Conservation (phyloP, 257 asterid genomes). For the Thymus quinquecostatus region DNA sequence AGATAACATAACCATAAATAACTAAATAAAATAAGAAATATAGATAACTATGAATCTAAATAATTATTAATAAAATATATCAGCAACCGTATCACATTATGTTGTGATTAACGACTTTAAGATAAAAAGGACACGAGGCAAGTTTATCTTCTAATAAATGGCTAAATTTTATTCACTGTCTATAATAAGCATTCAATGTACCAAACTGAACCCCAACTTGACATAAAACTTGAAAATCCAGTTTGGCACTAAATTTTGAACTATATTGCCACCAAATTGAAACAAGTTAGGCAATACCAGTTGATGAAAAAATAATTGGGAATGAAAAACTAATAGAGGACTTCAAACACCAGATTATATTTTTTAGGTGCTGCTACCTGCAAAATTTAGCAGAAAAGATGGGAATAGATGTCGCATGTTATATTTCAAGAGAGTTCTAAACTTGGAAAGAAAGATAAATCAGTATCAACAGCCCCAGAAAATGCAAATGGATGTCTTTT, state of each 20-base stretch:
- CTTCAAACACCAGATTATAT: neutral
- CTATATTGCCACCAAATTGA: neutral
- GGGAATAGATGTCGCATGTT: neutral
- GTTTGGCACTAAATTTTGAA: neutral
- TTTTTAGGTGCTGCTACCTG: neutral
- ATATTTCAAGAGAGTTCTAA: neutral
- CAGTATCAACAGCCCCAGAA: neutral
- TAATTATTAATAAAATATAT: too few relatives aligned
- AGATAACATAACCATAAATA: too few relatives aligned
- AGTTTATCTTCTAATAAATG: slow-evolving; percentile 17
- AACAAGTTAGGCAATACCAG: neutral
- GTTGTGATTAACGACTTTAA: neutral
- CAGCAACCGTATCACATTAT: too few relatives aligned
- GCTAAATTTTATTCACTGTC: neutral
- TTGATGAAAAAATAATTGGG: neutral
- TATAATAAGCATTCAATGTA: neutral
- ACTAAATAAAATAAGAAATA: too few relatives aligned
- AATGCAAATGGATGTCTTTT: neutral
- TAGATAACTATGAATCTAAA: too few relatives aligned
- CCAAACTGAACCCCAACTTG: neutral
- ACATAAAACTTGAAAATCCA: neutral
- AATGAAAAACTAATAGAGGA: neutral
- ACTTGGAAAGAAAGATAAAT: neutral
- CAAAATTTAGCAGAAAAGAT: neutral
- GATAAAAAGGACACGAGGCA: neutral